Evolutionary conservation across 306 rosid genomes (phyloP).

Genomic region (Cotoneaster glaucophyllus): DNA sequence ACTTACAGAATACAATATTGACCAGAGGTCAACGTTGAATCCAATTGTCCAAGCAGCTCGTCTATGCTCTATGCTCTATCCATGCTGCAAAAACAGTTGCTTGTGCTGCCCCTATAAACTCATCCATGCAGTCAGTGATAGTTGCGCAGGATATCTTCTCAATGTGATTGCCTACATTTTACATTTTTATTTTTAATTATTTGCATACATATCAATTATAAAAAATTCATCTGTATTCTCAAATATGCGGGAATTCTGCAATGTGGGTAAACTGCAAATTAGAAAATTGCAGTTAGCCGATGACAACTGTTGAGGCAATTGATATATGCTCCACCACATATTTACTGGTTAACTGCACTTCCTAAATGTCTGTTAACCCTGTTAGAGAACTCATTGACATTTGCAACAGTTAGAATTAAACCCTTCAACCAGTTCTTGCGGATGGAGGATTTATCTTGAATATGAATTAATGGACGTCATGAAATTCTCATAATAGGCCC

Average conservation of each 20-base stretch:
- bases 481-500: slow-evolving; percentile 46
- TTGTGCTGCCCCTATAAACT: slow-evolving; percentile 64
- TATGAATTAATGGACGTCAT: slow-evolving; percentile 46
- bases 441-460: slow-evolving; percentile 30
- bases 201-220: background rate
- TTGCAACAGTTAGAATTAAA: slow-evolving; percentile 57
- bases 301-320: background rate
- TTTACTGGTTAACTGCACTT: background rate
- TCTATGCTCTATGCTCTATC: slow-evolving; percentile 38
- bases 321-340: background rate
- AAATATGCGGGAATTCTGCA: background rate
- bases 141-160: slow-evolving; percentile 73
- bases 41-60: slow-evolving; percentile 64
- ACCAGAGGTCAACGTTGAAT: slow-evolving; percentile 59
- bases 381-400: background rate
- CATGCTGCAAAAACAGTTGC: slow-evolving; percentile 50
- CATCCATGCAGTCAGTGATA: slow-evolving; percentile 73
- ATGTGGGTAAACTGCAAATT: background rate
- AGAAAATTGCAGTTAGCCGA: background rate
- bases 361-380: background rate
- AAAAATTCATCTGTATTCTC: background rate
- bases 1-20: slow-evolving; percentile 53
- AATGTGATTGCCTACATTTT: slow-evolving; percentile 54
- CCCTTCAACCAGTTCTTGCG: slow-evolving; percentile 67
- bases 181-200: background rate